Evolutionary conservation across 2,329 filamentous ascomycete species (phyloP).

Genomic region (Canariomyces notabilis): DNA sequence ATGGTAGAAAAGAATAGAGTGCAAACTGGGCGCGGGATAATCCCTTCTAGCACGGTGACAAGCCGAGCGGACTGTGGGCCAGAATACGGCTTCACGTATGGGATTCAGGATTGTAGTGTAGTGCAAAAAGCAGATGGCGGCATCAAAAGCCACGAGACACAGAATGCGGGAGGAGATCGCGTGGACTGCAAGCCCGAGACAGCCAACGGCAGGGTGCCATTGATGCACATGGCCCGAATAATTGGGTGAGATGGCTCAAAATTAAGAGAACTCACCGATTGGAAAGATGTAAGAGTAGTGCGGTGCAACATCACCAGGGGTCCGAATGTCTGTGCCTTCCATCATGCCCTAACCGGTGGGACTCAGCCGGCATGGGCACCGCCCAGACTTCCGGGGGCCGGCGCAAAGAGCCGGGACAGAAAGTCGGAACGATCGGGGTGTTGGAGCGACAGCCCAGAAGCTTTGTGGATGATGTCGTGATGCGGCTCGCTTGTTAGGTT

Average conservation of each 20-base stretch:
- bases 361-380: slow-evolving; percentile 6
- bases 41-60: too few relatives aligned
- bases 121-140: slow-evolving; percentile 2
- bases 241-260: slow-evolving; percentile 35
- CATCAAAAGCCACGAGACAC: slow-evolving; percentile 17
- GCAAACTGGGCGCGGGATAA: slow-evolving; percentile 17
- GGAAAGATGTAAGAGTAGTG: slow-evolving; percentile 47
- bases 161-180: slow-evolving; percentile 22
- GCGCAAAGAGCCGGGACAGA: not conserved
- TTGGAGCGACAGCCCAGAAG: not conserved
- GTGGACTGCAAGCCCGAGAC: slow-evolving; percentile 19
- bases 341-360: slow-evolving; percentile 29
- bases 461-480: not conserved
- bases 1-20: slow-evolving; percentile 16
- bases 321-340: slow-evolving; percentile 39
- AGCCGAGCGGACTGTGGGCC: too few relatives aligned
- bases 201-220: slow-evolving; percentile 43
- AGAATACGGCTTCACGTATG: too few relatives aligned
- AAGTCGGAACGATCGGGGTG: not conserved
- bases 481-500: not conserved
- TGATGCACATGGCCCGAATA: slow-evolving; percentile 45
- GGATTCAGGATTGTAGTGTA: not conserved
- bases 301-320: slow-evolving; percentile 37
- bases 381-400: slow-evolving; percentile 5
- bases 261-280: slow-evolving; percentile 46